These are phyloP conservation scores for Penicillium fimorum DNA, from an alignment of 495 filamentous ascomycete genomes.

Conservation along the genomic window DNA sequence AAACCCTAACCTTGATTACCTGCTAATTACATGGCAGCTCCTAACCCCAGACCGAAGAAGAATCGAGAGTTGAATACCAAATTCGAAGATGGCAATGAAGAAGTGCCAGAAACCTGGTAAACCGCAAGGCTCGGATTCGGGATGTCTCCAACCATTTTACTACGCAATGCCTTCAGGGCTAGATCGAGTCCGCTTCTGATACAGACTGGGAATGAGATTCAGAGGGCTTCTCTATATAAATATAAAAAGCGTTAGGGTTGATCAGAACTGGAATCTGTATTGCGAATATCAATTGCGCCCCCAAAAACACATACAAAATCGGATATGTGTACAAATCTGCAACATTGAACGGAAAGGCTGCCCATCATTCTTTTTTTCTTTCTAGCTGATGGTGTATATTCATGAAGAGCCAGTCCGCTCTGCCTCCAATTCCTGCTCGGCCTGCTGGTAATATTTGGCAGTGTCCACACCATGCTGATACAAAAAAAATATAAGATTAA, in stretches of 20 bases:
- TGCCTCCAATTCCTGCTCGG: slow-evolving; percentile 89
- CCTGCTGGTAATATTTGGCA: slow-evolving; percentile 94
- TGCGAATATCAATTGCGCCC: slow-evolving; percentile 30
- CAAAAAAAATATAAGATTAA: slow-evolving; percentile 20
- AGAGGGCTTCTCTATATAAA: background rate
- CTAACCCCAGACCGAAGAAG: slow-evolving; percentile 59
- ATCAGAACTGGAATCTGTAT: slow-evolving; percentile 22
- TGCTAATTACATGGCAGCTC: slow-evolving; percentile 43
- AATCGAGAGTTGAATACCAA: slow-evolving; percentile 49
- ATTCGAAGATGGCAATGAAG: slow-evolving; percentile 25
- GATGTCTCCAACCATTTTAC: background rate
- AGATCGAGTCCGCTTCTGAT: background rate
- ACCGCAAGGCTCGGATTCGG: background rate
- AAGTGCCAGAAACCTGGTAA: background rate
- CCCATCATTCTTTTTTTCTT: slow-evolving; percentile 5
- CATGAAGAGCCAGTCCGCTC: slow-evolving; percentile 50
- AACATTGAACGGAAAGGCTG: slow-evolving; percentile 14
- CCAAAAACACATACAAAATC: slow-evolving; percentile 23
- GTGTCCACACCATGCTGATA: slow-evolving; percentile 90
- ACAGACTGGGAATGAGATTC: background rate
- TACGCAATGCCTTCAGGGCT: background rate
- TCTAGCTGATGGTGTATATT: slow-evolving; percentile 10
- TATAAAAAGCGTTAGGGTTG: background rate
- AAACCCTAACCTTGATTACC: background rate
- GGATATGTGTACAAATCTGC: slow-evolving; percentile 35